phyloP scores from a whole-genome alignment of 345 rosid genomes.

The Acer yangbiense region DNA sequence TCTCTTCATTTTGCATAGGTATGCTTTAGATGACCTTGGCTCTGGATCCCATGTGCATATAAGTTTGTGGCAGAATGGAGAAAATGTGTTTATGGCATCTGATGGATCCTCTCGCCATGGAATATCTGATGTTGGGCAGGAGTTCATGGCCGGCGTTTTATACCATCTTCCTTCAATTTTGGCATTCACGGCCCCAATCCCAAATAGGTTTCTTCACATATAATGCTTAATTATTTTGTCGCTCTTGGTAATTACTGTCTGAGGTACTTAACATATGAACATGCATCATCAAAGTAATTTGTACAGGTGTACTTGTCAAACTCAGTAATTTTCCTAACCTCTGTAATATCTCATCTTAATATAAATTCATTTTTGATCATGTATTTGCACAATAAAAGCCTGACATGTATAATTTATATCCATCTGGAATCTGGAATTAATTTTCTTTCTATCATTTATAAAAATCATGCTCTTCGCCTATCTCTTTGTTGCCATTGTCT shows the following conservation, averaged over 20 bases:
- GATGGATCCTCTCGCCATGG: slow-evolving; percentile 66
- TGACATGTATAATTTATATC: background rate
- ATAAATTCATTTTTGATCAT: background rate
- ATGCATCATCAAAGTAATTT: background rate
- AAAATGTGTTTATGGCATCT: slow-evolving; percentile 79
- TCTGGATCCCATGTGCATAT: slow-evolving; percentile 97
- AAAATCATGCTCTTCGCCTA: background rate
- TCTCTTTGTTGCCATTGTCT: background rate
- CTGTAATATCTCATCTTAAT: background rate
- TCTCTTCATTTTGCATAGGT: slow-evolving; percentile 45
- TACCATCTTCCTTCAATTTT: slow-evolving; percentile 84
- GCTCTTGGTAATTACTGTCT: background rate
- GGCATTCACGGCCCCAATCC: slow-evolving; percentile 86
- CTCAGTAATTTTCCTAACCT: background rate
- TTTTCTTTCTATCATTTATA: background rate
- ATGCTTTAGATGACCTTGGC: slow-evolving; percentile 80
- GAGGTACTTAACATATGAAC: background rate
- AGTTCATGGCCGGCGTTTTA: slow-evolving; percentile 95
- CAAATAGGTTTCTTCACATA: slow-evolving; percentile 64
- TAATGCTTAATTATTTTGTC: background rate
- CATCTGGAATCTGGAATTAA: background rate
- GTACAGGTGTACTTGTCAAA: background rate
- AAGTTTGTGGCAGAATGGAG: slow-evolving; percentile 74
- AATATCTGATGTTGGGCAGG: slow-evolving; percentile 68
- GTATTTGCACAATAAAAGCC: background rate